A percentile compares a stretch with the other conserved stretches of the same genome.
Conservation (phyloP, 208 protist species). For the Balamuthia mandrillaris region DNA sequence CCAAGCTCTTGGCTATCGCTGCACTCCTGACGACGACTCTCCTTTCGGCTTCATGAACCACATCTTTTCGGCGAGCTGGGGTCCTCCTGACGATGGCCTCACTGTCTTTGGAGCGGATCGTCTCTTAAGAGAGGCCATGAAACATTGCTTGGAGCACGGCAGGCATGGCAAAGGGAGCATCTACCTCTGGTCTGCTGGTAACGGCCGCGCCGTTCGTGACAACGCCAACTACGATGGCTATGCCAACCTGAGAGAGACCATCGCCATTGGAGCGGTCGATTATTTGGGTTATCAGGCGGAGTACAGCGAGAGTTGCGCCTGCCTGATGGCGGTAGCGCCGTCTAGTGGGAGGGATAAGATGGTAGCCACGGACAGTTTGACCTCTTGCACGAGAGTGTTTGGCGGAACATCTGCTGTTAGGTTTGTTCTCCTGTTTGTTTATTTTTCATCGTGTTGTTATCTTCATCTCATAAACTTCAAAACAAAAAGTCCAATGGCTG, state of each 20-base stretch:
- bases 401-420: constrained; percentile 43
- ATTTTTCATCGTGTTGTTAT: not conserved
- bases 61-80: constrained; percentile 56
- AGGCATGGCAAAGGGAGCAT: constrained; percentile 46
- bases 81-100: constrained; percentile 54
- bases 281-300: not conserved
- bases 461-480: not conserved
- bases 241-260: constrained; percentile 48
- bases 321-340: constrained; percentile 28
- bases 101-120: not conserved
- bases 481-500: constrained; percentile 22
- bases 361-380: not conserved
- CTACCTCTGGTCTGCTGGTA: constrained; percentile 61
- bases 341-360: not conserved
- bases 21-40: no score
- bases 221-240: constrained; percentile 62
- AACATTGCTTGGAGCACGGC: constrained; percentile 20
- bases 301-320: constrained; percentile 46
- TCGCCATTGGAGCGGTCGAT: constrained; percentile 42
- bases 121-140: not conserved
- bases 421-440: not conserved
- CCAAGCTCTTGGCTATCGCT: not conserved
- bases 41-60: not conserved
- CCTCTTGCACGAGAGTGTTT: constrained; percentile 32
- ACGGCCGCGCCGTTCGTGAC: constrained; percentile 39